A percentile compares a stretch with the other conserved stretches of the same genome.
phyloP scores from a whole-genome alignment of 2,329 filamentous ascomycete species.

The Exophiala calicioides region DNA sequence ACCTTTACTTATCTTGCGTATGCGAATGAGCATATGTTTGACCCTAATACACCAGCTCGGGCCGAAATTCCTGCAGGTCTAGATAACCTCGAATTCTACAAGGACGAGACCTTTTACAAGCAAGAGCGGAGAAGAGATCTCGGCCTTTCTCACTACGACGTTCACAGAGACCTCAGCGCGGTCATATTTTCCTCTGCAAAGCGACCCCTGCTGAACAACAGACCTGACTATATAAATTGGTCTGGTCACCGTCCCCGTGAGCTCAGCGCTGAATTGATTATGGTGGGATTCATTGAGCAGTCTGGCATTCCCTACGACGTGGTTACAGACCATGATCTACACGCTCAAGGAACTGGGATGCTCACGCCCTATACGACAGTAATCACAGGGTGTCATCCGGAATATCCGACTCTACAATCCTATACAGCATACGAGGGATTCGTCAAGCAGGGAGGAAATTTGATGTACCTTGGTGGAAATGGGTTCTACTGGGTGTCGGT shows the following conservation, averaged over 20 bases:
- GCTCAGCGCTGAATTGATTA: constrained; percentile 40
- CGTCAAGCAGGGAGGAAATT: constrained; percentile 35
- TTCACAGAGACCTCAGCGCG: constrained; percentile 41
- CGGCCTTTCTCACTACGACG: constrained; percentile 42
- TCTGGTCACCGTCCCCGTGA: constrained; percentile 40
- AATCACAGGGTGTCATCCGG: constrained; percentile 39
- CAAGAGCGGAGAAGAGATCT: constrained; percentile 38
- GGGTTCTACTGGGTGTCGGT: constrained; percentile 38
- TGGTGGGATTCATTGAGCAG: constrained; percentile 40
- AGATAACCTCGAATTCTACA: constrained; percentile 9
- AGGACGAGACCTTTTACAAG: constrained; percentile 29
- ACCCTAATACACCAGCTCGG: constrained; percentile 32
- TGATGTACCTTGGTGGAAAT: constrained; percentile 45
- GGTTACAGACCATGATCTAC: constrained; percentile 42
- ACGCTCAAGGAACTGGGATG: constrained; percentile 28
- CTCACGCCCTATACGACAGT: constrained; percentile 31
- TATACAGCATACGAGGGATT: constrained; percentile 36
- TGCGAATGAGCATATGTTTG: constrained; percentile 43
- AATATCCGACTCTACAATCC: constrained; percentile 37
- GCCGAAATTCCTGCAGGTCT: constrained; percentile 18
- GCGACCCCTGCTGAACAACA: constrained; percentile 42
- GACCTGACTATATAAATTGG: constrained; percentile 43
- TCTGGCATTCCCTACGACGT: constrained; percentile 38
- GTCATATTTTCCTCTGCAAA: constrained; percentile 36
- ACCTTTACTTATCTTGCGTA: constrained; percentile 45